phyloP scores from a whole-genome alignment of 2,329 filamentous ascomycete genomes.

The Fusarium sp. region DNA sequence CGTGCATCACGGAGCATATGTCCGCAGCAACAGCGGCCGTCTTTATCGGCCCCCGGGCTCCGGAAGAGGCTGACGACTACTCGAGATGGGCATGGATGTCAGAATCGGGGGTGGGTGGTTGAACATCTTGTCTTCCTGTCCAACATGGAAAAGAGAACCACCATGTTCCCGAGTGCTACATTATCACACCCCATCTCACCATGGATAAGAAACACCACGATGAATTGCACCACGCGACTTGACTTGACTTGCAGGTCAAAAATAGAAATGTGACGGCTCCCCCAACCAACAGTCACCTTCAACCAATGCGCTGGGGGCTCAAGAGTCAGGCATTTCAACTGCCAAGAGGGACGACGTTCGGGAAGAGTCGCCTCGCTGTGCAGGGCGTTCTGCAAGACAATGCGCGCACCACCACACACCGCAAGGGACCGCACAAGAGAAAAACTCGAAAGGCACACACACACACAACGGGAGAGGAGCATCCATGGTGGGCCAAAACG shows the following conservation, averaged over 20 bases:
- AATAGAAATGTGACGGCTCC: not conserved
- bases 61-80: slow-evolving; percentile 1
- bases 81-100: not conserved
- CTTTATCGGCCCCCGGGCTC: slow-evolving; percentile 22
- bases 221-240: not conserved
- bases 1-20: not conserved
- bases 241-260: not conserved
- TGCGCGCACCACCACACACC: not conserved
- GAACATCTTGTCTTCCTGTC: not conserved
- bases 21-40: slow-evolving; percentile 18
- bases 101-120: not conserved
- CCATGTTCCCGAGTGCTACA: not conserved
- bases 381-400: slow-evolving; percentile 1
- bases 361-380: slow-evolving; percentile 3
- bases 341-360: slow-evolving; percentile 12
- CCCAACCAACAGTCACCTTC: slow-evolving; percentile 2
- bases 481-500: slow-evolving; percentile 17
- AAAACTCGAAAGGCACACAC: slow-evolving; percentile 2
- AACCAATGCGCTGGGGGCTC: not conserved
- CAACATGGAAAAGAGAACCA: not conserved
- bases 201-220: slow-evolving; percentile 11
- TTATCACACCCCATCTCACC: not conserved
- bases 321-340: slow-evolving; percentile 24
- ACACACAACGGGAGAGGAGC: slow-evolving; percentile 11
- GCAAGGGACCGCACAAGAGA: not conserved